Base-by-base conservation (phyloP, 371 early-diverging fungal genomes). In the Vairimorpha ceranae region DNA sequence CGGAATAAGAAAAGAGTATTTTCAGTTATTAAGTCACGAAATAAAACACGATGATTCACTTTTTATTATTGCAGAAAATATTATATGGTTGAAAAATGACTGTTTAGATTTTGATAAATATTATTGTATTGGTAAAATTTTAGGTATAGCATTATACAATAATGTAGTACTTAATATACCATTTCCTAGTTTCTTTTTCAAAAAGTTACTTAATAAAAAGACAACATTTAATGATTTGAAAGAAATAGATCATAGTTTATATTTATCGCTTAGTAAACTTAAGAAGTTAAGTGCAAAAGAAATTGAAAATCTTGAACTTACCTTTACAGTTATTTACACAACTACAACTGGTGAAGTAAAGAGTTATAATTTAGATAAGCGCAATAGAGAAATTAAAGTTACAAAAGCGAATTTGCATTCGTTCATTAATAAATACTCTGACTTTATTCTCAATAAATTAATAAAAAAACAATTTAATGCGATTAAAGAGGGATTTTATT, bases 401-500 rank as follows among this genome's bases (percentile, higher is more conserved):
- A 88, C 88, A 0, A 84, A 82, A 64, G 83, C 81, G 66, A 90
- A 89, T 77, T 83, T 88, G 32, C 73, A 75, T 21, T 72, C 70
- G 84, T 93, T 81, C 87, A 89, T 79, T 86, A 88, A 80, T 85
- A 79, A 91, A 41, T 92, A 92, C 77, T 82, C 88, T 23, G 86
- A 92, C 61, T 92, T 90, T 79, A 86, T 88, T 38, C 86, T 90
- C 2, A 88, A 88, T 68, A 85, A 86, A 30, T 89, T 90, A 74
- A 89, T 95, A 61, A 86, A 89, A 29, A 84, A 88, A 12, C 93
- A 90, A 72, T 91, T 93, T 80, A 81, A 87, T 21, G 90, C 92
- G 2, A 92, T 95, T 77, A 87, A 87, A 80, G 87, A 89, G 61
- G 95, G 95, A 0, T 93, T 97, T 74, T 87, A 89, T 75, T 85